Conservation (phyloP, 2,329 filamentous ascomycete genomes). For the Fusarium drepaniforme region DNA sequence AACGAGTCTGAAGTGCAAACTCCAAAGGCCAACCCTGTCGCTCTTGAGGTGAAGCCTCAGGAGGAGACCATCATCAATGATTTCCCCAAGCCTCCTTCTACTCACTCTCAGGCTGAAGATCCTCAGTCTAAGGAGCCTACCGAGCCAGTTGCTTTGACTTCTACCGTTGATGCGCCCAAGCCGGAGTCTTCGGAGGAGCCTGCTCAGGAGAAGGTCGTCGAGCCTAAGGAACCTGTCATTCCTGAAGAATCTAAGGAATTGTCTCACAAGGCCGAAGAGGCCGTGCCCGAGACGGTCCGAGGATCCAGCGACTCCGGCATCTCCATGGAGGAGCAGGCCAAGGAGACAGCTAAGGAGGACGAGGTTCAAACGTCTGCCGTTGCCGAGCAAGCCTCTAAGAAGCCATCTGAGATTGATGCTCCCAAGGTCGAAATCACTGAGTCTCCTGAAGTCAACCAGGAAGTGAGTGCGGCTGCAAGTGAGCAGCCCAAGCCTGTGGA, state of each 20-base stretch:
- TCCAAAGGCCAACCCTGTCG: slow-evolving; percentile 10
- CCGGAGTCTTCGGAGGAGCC: slow-evolving; percentile 5
- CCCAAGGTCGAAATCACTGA: slow-evolving; percentile 1
- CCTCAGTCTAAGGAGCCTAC: neutral
- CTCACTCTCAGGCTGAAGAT: slow-evolving; percentile 10
- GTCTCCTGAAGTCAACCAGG: neutral
- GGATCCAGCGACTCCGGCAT: slow-evolving; percentile 40
- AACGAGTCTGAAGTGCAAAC: slow-evolving; percentile 21
- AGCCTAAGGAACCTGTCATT: neutral
- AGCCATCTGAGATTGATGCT: slow-evolving; percentile 1
- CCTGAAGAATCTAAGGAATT: neutral
- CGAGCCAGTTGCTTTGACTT: neutral
- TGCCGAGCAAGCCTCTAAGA: neutral
- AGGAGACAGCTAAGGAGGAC: slow-evolving; percentile 32
- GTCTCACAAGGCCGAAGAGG: neutral
- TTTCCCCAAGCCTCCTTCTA: slow-evolving; percentile 36
- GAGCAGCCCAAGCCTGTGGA: slow-evolving; percentile 9
- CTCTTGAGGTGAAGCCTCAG: slow-evolving; percentile 1
- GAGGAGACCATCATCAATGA: slow-evolving; percentile 18
- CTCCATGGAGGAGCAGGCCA: slow-evolving; percentile 33
- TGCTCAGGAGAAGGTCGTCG: neutral
- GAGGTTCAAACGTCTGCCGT: slow-evolving; percentile 4
- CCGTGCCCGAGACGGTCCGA: slow-evolving; percentile 10
- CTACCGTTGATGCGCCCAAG: neutral
- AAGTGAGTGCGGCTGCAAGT: neutral